Evolutionary conservation across 2,329 filamentous ascomycete genomes (phyloP).

Genomic region (Neonectria magnoliae): DNA sequence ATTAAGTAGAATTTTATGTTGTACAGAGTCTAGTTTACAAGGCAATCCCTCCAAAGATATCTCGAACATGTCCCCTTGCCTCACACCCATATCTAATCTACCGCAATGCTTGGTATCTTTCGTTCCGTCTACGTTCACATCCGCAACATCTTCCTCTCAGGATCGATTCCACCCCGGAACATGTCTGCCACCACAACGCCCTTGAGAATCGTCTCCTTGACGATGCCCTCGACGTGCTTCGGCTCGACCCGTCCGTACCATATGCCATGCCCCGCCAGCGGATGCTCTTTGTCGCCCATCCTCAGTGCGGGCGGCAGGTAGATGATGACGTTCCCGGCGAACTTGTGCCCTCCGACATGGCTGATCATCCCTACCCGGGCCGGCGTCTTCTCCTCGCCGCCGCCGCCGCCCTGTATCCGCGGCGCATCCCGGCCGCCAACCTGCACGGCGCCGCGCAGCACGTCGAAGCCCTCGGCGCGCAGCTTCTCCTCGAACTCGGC

Average conservation of each 20-base stretch:
- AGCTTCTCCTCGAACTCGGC: conserved; percentile 75
- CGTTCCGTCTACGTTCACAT: conserved; percentile 43
- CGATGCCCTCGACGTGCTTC: conserved; percentile 78
- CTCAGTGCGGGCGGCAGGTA: conserved; percentile 72
- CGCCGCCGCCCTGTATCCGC: conserved; percentile 34
- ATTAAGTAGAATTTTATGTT: conserved; percentile 1
- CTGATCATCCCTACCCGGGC: conserved; percentile 77
- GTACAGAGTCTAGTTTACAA: conserved; percentile 5
- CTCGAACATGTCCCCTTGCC: neutral
- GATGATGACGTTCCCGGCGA: conserved; percentile 84
- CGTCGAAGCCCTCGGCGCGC: conserved; percentile 56
- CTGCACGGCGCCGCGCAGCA: conserved; percentile 59
- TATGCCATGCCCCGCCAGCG: conserved; percentile 75
- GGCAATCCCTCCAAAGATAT: neutral
- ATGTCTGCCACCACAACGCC: conserved; percentile 76
- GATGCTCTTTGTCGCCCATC: conserved; percentile 58
- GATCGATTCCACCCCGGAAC: conserved; percentile 75
- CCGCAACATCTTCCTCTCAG: conserved; percentile 62
- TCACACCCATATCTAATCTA: neutral
- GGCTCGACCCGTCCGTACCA: conserved; percentile 87
- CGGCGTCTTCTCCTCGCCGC: conserved; percentile 39
- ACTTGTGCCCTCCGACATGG: conserved; percentile 87
- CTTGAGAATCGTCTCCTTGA: conserved; percentile 73
- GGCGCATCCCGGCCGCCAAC: conserved; percentile 32
- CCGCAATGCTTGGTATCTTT: conserved; percentile 26